Evolutionary conservation across 352 stramenopile genomes (phyloP).

Genomic region (Globisporangium nunn): DNA sequence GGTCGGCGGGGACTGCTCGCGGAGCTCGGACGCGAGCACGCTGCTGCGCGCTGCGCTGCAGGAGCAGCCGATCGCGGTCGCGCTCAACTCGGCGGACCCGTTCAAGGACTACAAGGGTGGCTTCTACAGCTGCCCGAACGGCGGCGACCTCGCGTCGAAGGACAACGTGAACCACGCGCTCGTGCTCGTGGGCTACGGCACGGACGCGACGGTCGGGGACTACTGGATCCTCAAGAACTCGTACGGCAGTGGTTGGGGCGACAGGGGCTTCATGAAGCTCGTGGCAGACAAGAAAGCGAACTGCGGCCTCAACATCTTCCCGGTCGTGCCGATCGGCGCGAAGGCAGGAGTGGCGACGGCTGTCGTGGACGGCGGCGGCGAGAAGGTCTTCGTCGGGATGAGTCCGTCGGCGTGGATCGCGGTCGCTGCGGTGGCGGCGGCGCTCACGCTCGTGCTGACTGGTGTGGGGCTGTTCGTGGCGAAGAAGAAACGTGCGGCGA

Average conservation of each 20-base stretch:
- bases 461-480: conserved; percentile 40
- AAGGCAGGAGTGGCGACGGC: conserved; percentile 27
- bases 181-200: conserved; percentile 71
- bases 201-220: conserved; percentile 39
- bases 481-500: conserved; percentile 27
- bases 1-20: conserved; percentile 47
- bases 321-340: conserved; percentile 58
- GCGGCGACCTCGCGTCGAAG: conserved; percentile 49
- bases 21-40: conserved; percentile 36
- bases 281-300: conserved; percentile 65
- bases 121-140: conserved; percentile 68
- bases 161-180: conserved; percentile 72
- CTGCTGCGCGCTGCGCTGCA: conserved; percentile 51
- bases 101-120: conserved; percentile 68
- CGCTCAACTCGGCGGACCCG: conserved; percentile 61
- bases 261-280: conserved; percentile 58
- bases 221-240: conserved; percentile 86
- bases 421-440: conserved; percentile 37
- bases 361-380: conserved; percentile 54
- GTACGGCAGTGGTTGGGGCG: conserved; percentile 63
- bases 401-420: conserved; percentile 49
- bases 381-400: conserved; percentile 52
- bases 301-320: conserved; percentile 76
- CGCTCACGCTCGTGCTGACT: conserved; percentile 47
- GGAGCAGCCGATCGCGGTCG: conserved; percentile 62